Base-by-base conservation (phyloP, 2,329 filamentous ascomycete genomes). In the Trichoderma pleuroti region DNA sequence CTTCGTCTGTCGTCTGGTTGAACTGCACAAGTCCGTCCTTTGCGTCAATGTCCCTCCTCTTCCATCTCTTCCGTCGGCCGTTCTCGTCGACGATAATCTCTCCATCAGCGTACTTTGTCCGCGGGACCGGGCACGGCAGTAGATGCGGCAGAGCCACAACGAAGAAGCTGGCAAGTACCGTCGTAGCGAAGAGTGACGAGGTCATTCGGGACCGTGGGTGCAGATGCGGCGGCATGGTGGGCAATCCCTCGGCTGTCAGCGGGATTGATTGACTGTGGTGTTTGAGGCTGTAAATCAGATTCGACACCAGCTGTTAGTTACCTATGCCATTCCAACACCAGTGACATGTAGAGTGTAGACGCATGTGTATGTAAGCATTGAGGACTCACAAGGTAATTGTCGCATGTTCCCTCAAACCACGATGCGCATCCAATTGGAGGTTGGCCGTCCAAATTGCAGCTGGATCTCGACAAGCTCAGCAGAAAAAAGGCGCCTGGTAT, bases 121-220 rank as follows among this genome's bases (percentile, higher is more conserved):
- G 87, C 2, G 93, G 93, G 59, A 93, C 93, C 1, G 96, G 96
- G 79, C 96, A 99, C 1, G 96, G 96, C 21, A 99, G 88, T 34
- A 97, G 79, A 80, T 99, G 96, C 26, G 96, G 96, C 57, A 97
- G 85, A 34, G 89, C 93, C 67, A 99, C 96, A 73, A 99, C 94
- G 73, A 97, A 87, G 81, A 99, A 97, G 75, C 92, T 96, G 36
- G 94, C 90, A 73, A 93, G 86, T 68, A 98, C 88, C 1, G 95
- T 98, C n/a, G 92, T 93, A 64, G 93, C 94, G 84, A 99, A 99
- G 72, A 99, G 91, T 59, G 94, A 96, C 70, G 92, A 94, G 76
- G 96, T 99, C 84, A 93, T 93, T 77, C 93, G 91, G 75, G 95
- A 98, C 81, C 94, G 91, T 39, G 96, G 96, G 81, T 99, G 96